Conservation (phyloP, 2,329 filamentous ascomycete genomes). For the Emericellopsis cladophorae region DNA sequence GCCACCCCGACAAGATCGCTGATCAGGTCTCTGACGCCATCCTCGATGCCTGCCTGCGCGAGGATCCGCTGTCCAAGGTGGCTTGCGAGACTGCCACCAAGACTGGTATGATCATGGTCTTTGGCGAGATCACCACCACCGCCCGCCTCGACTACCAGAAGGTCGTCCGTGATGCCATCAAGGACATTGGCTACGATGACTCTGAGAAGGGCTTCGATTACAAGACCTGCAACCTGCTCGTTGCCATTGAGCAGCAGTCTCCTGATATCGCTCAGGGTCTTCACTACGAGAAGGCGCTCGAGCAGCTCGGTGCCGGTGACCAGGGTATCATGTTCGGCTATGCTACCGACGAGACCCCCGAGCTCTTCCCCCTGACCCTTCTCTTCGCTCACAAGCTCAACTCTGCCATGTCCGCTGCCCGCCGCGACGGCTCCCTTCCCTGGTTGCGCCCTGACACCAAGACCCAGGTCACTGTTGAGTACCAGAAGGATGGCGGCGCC, state of each 20-base stretch:
- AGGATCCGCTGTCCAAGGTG: slow-evolving; percentile 96
- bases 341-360: slow-evolving; percentile 96
- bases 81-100: slow-evolving; percentile 99
- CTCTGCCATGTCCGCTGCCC: slow-evolving; percentile 81
- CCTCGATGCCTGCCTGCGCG: slow-evolving; percentile 90
- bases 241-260: slow-evolving; percentile 98
- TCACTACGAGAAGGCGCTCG: slow-evolving; percentile 92
- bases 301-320: slow-evolving; percentile 97
- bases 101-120: slow-evolving; percentile 99
- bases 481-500: slow-evolving; percentile 89
- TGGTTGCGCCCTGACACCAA: slow-evolving; percentile 99
- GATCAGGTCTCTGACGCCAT: slow-evolving; percentile 98
- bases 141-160: slow-evolving; percentile 95
- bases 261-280: slow-evolving; percentile 98
- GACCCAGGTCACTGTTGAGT: slow-evolving; percentile 98
- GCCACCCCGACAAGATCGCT: slow-evolving; percentile 93
- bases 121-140: slow-evolving; percentile 97
- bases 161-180: slow-evolving; percentile 86
- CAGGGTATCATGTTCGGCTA: slow-evolving; percentile 99
- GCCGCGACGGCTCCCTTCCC: slow-evolving; percentile 73
- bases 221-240: slow-evolving; percentile 98
- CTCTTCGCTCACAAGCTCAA: slow-evolving; percentile 96
- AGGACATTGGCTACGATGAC: slow-evolving; percentile 97
- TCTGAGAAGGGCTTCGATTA: slow-evolving; percentile 98
- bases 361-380: slow-evolving; percentile 89